Evolutionary conservation across 805 yeast species (phyloP), one percentile per base, ranked within the genome.

Genomic region (Candida xiaguanensis): DNA sequence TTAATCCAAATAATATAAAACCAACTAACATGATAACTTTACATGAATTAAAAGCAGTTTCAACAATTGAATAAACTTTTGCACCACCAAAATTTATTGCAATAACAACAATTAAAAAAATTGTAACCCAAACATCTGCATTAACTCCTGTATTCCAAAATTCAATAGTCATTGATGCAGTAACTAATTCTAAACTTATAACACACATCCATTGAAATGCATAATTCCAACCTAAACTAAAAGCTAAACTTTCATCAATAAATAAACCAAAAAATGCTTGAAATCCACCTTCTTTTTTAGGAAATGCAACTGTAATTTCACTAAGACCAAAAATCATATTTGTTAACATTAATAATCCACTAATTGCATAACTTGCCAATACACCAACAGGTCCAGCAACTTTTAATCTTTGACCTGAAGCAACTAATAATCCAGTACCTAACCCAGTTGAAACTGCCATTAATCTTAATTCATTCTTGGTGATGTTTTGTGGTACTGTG

Each of bases 131-230:
- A 5, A 70, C 75, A 48, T 77, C 82, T 1, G 83, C 65, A 49
- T 78, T 72, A 31, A 78, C 67, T 4, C 56, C 48, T 9, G 50
- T 49, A 27, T 41, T 55, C 87, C 87, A 80, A 56, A 64, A 80
- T 43, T 74, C 64, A 41, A 80, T 70, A 14, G 84, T 78, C 68
- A 78, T 72, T 31, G 80, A 63, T 13, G 82, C 82, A 17, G 84
- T 78, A 19, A 80, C 83, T 51, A 80, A 65, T 52, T 80, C 85
- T 34, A 80, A 67, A 3, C 85, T 78, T 36, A 80, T 67, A 42
- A 78, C 82, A 38, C 75, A 67, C 49, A 77, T 56, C 82, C 85
- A 80, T 55, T 78, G 80, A 36, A 80, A 59, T 53, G 77, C 76
- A 52, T 79, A 64, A 46, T 62, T 63, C 67, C 67, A 63, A 7